A percentile compares a stretch with the other conserved stretches of the same genome.
Evolutionary conservation across 2,329 filamentous ascomycete genomes (phyloP).

Genomic region (Zymoseptoria brevis): DNA sequence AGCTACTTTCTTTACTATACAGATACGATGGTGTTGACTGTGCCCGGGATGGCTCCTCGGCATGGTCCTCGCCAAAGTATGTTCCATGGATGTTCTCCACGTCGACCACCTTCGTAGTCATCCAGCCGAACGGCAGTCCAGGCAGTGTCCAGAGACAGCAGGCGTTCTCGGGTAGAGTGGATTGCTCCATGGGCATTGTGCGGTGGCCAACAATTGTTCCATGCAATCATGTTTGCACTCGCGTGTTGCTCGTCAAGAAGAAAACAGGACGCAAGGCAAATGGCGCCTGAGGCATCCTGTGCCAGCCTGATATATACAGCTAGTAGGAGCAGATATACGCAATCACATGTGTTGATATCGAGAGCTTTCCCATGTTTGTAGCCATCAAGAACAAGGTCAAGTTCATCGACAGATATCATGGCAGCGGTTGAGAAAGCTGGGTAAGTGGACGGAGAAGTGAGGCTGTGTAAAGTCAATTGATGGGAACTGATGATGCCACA

Average conservation of each 20-base stretch:
- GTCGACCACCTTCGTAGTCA: not conserved
- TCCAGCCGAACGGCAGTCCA: not conserved
- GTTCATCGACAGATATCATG: not conserved
- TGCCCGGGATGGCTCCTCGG: not conserved
- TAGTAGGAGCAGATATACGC: not conserved
- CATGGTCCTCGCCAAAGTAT: not conserved
- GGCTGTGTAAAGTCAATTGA: not conserved
- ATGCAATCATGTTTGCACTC: too few species aligned
- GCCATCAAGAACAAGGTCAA: not conserved
- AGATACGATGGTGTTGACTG: not conserved
- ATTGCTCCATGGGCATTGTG: too few species aligned
- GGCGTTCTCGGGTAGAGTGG: not conserved
- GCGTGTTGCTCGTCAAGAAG: too few species aligned
- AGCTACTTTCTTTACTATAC: not conserved
- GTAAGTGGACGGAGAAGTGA: not conserved
- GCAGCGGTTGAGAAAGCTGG: conserved; percentile 7
- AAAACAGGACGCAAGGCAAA: too few species aligned
- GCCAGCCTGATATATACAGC: not conserved
- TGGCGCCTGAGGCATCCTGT: not conserved
- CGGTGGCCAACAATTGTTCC: too few species aligned
- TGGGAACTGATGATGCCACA: not conserved
- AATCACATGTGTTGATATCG: not conserved
- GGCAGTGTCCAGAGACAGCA: not conserved
- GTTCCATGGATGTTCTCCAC: not conserved
- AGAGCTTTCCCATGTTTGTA: not conserved